Evolutionary conservation across 2,329 filamentous ascomycete species (phyloP).

Genomic region (Graphiopsis chlorocephala): DNA sequence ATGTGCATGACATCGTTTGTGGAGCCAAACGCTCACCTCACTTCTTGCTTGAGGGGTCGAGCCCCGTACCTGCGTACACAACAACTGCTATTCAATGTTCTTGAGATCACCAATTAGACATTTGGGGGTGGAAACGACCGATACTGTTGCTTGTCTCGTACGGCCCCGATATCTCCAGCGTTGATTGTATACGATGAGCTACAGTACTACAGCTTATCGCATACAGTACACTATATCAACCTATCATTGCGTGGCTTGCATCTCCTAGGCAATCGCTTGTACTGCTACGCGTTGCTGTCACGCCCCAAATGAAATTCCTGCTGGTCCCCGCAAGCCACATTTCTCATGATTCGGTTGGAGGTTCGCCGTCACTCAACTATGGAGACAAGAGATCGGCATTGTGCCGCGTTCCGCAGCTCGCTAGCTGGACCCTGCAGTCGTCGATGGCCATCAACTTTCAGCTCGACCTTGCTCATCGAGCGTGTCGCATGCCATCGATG

Average conservation of each 20-base stretch:
- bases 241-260: background rate
- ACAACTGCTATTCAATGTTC: background rate
- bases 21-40: constrained; percentile 9
- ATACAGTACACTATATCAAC: background rate
- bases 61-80: background rate
- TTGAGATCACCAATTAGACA: background rate
- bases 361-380: background rate
- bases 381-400: constrained; percentile 6
- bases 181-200: background rate
- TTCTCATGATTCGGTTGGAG: background rate
- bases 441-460: constrained; percentile 7
- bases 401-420: constrained; percentile 1
- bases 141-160: background rate
- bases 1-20: constrained; percentile 8
- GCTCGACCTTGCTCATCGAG: background rate
- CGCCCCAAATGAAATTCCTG: background rate
- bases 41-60: background rate
- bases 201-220: background rate
- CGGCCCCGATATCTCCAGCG: background rate
- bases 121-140: background rate
- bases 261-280: background rate
- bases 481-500: constrained; percentile 8
- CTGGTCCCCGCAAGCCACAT: background rate
- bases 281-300: background rate
- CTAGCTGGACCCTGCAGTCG: constrained; percentile 5